phyloP scores from a whole-genome alignment of 2,329 filamentous ascomycete genomes.

The Fusarium pseudonygamai region DNA sequence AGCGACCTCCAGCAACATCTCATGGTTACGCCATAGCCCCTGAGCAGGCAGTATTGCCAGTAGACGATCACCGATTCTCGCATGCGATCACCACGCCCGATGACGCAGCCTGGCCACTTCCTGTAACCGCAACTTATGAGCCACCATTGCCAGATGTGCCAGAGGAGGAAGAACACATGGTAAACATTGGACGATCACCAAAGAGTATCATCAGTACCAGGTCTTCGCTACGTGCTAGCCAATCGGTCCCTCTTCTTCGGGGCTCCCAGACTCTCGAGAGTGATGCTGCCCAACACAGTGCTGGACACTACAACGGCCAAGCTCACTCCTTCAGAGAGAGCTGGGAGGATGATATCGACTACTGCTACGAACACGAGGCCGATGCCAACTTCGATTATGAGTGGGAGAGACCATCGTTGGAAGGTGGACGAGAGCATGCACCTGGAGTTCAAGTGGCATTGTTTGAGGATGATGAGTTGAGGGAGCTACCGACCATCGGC shows the following conservation, averaged over 20 bases:
- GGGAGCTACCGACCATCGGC: constrained; percentile 27
- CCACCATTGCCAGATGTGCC: constrained; percentile 66
- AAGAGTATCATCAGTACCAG: constrained; percentile 58
- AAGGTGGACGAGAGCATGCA: constrained; percentile 45
- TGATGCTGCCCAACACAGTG: constrained; percentile 47
- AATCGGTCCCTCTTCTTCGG: constrained; percentile 66
- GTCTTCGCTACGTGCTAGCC: constrained; percentile 63
- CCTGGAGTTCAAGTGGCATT: constrained; percentile 40
- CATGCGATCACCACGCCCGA: constrained; percentile 56
- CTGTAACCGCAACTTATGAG: constrained; percentile 48
- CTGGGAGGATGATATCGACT: constrained; percentile 77
- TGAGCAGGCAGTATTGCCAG: constrained; percentile 12
- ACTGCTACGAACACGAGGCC: constrained; percentile 74
- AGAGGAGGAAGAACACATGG: constrained; percentile 67
- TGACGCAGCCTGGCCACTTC: constrained; percentile 55
- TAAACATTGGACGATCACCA: constrained; percentile 50
- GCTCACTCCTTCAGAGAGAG: constrained; percentile 53
- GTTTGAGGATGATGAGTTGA: constrained; percentile 37
- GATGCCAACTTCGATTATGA: constrained; percentile 74
- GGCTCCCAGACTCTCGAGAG: constrained; percentile 55
- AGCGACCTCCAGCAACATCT: constrained; percentile 29
- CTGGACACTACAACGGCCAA: constrained; percentile 36
- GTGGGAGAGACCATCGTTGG: constrained; percentile 68
- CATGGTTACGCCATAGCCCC: constrained; percentile 8
- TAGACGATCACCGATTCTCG: constrained; percentile 40